phyloP scores from a whole-genome alignment of 164 flowering plant species.

The Vitis cinerea region DNA sequence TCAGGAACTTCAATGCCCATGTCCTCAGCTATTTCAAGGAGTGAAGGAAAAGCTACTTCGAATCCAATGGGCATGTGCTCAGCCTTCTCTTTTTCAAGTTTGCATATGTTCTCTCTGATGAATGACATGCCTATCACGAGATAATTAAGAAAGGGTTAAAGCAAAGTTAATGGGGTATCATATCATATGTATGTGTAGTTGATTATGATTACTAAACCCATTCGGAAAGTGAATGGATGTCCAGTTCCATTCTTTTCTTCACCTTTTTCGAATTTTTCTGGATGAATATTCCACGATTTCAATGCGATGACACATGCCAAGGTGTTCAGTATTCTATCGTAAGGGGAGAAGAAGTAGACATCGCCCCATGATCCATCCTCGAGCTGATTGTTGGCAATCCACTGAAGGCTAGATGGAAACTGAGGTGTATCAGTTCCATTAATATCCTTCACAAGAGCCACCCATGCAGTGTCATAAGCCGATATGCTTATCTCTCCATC shows the following conservation, averaged over 20 bases:
- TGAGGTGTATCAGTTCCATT: constrained; percentile 54
- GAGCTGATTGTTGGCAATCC: constrained; percentile 77
- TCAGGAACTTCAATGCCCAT: constrained; percentile 50
- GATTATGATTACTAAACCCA: too few species aligned
- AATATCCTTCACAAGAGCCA: constrained; percentile 65
- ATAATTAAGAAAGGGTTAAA: neutral
- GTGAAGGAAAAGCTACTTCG: constrained; percentile 87
- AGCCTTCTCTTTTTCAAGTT: constrained; percentile 57
- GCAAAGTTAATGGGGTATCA: too few species aligned
- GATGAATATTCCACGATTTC: constrained; percentile 64
- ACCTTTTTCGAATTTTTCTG: constrained; percentile 55
- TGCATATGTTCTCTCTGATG: constrained; percentile 53
- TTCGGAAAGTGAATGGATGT: too few species aligned
- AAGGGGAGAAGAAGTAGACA: constrained; percentile 38
- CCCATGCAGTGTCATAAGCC: constrained; percentile 94
- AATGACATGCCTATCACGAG: constrained; percentile 48
- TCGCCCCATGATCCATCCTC: constrained; percentile 97
- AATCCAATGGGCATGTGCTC: constrained; percentile 97
- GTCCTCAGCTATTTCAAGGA: constrained; percentile 55
- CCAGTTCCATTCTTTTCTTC: neutral
- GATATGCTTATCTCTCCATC: constrained; percentile 84
- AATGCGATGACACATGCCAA: constrained; percentile 78
- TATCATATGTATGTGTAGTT: too few species aligned
- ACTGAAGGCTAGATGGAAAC: constrained; percentile 64
- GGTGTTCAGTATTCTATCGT: constrained; percentile 74